Evolutionary conservation across 805 yeast genomes (phyloP).

Genomic region (Lachancea lanzarotensis): DNA sequence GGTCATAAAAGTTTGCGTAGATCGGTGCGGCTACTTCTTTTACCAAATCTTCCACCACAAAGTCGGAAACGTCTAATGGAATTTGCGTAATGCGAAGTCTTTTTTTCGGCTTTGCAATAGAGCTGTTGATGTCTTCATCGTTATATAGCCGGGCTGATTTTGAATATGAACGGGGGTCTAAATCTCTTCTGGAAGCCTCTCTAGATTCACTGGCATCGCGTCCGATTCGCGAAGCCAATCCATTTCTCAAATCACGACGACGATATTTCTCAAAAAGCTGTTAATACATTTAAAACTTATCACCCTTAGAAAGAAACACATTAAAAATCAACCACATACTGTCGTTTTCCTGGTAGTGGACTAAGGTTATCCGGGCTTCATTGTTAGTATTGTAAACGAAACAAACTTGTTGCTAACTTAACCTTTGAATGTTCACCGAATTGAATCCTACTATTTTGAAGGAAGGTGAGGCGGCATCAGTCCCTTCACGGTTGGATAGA

Average conservation of each 20-base stretch:
- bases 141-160: background rate
- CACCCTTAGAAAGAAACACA: too few species aligned
- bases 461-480: too few species aligned
- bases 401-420: too few species aligned
- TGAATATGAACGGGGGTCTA: slow-evolving; percentile 6
- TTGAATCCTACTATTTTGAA: too few species aligned
- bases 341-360: background rate
- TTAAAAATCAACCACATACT: slow-evolving; percentile 12
- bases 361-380: too few species aligned
- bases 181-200: slow-evolving; percentile 5
- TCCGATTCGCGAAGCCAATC: slow-evolving; percentile 24
- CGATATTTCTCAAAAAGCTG: slow-evolving; percentile 22
- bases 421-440: too few species aligned
- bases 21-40: slow-evolving; percentile 21
- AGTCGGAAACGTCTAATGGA: slow-evolving; percentile 29
- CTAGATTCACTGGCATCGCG: slow-evolving; percentile 2
- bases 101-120: slow-evolving; percentile 10
- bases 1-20: slow-evolving; percentile 23
- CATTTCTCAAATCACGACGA: slow-evolving; percentile 31
- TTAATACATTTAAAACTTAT: slow-evolving; percentile 2
- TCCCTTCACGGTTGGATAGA: background rate
- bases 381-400: too few species aligned
- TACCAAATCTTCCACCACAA: slow-evolving; percentile 27
- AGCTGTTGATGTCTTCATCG: slow-evolving; percentile 3
- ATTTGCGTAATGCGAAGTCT: slow-evolving; percentile 22